These are phyloP conservation scores for Hypoxylon rickii DNA, from an alignment of 495 filamentous ascomycete genomes.

Conservation along the genomic window DNA sequence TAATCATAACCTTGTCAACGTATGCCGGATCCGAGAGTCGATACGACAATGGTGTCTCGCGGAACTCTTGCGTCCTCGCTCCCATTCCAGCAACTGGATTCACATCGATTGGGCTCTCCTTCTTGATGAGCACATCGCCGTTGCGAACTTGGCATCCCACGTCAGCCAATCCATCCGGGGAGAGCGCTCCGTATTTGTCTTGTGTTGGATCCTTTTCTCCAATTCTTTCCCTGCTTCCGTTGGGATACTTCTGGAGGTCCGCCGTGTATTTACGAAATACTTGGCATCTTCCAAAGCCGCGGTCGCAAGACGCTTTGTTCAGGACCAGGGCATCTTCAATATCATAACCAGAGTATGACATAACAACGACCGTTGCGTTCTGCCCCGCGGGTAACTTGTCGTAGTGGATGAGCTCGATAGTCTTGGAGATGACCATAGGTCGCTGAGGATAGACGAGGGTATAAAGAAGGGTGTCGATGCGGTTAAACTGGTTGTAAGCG, in stretches of 20 bases:
- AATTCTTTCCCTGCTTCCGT: slow-evolving; percentile 75
- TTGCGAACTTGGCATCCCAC: slow-evolving; percentile 75
- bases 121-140: slow-evolving; percentile 87
- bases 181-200: slow-evolving; percentile 73
- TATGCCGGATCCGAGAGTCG: slow-evolving; percentile 81
- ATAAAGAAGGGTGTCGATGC: slow-evolving; percentile 94
- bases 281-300: slow-evolving; percentile 94
- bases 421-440: slow-evolving; percentile 94
- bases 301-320: slow-evolving; percentile 92
- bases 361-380: slow-evolving; percentile 95
- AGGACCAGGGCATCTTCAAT: slow-evolving; percentile 97
- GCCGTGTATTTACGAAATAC: slow-evolving; percentile 88
- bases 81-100: slow-evolving; percentile 67
- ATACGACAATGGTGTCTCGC: slow-evolving; percentile 76
- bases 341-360: slow-evolving; percentile 99
- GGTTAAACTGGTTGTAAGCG: slow-evolving; percentile 93
- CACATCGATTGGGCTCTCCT: slow-evolving; percentile 76
- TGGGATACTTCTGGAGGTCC: slow-evolving; percentile 78
- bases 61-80: slow-evolving; percentile 60
- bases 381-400: slow-evolving; percentile 97
- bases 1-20: slow-evolving; percentile 93
- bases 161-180: slow-evolving; percentile 78
- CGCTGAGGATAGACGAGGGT: slow-evolving; percentile 98
- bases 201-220: slow-evolving; percentile 66
- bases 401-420: slow-evolving; percentile 96